Evolutionary conservation across 352 stramenopile species (phyloP), one percentile per base, ranked within the genome.

Genomic region (Globisporangium cylindrosporum): DNA sequence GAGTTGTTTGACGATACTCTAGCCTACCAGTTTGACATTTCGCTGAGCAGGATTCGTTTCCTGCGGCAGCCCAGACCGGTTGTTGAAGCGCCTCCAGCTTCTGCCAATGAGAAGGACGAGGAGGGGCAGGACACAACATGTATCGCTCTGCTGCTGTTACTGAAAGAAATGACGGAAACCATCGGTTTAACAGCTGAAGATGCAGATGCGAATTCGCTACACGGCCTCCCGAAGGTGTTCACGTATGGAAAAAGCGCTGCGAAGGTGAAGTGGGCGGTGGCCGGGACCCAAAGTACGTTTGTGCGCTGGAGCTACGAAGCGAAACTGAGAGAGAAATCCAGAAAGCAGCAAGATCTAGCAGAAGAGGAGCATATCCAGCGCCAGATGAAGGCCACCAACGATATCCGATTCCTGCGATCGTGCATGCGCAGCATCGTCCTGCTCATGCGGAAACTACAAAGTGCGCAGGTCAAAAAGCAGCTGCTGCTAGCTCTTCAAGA

Each of bases 401-500:
- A 69, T 0, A 38, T 86, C 7, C 34, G 63, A 1, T 18, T 72
- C 2, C 75, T 89, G 27, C 29, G 61, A 20, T 69, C 66, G 8
- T 75, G 67, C 3, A 59, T 86, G 5, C 61, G 59, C 18, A 85
- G 86, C 64, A 36, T 86, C 4, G 51, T 87, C 20, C 18, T 74
- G 15, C 54, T 89, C 2, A 64, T 84, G 51, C 72, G 61, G 22
- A 66, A 71, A 1, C 65, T 80, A 0, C 71, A 77, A 8, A 69
- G 75, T 20, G 51, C 70, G 20, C 69, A 84, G 43, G 58, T 70
- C 14, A 83, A 87, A 60, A 82, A 81, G 43, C 51, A 73, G 56
- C 68, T 88, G 41, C 29, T 89, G 0, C 7, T 76, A 9, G 27
- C 76, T 15, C 60, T 90, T 7, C 68, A 69, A 5, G 78, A 89